Conservation (phyloP, 2,329 filamentous ascomycete genomes). For the Colletotrichum tanaceti region DNA sequence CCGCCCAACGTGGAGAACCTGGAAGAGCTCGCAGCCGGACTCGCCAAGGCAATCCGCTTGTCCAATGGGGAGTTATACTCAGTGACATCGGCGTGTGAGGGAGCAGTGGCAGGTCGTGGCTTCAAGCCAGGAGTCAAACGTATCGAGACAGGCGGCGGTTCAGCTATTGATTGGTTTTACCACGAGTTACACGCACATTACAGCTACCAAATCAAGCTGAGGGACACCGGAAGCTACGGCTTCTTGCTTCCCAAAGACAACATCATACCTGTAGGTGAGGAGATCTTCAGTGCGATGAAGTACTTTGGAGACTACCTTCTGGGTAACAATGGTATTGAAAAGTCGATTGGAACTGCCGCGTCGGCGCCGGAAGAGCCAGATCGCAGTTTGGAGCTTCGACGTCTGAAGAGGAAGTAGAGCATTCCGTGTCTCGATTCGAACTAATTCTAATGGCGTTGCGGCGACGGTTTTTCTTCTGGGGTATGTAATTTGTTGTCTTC, state of each 20-base stretch:
- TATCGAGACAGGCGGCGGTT: slow-evolving; percentile 83
- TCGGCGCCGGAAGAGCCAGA: slow-evolving; percentile 8
- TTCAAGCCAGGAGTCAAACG: slow-evolving; percentile 47
- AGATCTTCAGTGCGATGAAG: slow-evolving; percentile 84
- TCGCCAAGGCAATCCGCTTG: slow-evolving; percentile 89
- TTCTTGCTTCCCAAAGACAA: slow-evolving; percentile 89
- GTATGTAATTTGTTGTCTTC: not conserved
- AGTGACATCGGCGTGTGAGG: slow-evolving; percentile 88
- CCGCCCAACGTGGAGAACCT: slow-evolving; percentile 93
- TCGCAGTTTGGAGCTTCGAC: slow-evolving; percentile 47
- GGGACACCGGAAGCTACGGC: slow-evolving; percentile 93
- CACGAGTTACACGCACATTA: slow-evolving; percentile 85
- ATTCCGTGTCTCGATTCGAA: not conserved
- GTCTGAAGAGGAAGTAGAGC: slow-evolving; percentile 46
- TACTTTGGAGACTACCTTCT: slow-evolving; percentile 86
- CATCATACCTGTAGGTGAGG: slow-evolving; percentile 89
- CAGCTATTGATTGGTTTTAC: slow-evolving; percentile 95
- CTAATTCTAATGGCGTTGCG: slow-evolving; percentile 16
- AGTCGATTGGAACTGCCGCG: slow-evolving; percentile 7
- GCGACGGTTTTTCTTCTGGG: not conserved
- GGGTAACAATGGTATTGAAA: slow-evolving; percentile 75
- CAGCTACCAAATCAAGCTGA: slow-evolving; percentile 92
- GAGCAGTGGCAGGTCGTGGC: slow-evolving; percentile 64
- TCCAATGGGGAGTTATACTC: slow-evolving; percentile 80
- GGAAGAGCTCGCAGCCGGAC: slow-evolving; percentile 86